Evolutionary conservation across 164 flowering plant genomes (phyloP).

Genomic region (Magnolia kwangsiensis): DNA sequence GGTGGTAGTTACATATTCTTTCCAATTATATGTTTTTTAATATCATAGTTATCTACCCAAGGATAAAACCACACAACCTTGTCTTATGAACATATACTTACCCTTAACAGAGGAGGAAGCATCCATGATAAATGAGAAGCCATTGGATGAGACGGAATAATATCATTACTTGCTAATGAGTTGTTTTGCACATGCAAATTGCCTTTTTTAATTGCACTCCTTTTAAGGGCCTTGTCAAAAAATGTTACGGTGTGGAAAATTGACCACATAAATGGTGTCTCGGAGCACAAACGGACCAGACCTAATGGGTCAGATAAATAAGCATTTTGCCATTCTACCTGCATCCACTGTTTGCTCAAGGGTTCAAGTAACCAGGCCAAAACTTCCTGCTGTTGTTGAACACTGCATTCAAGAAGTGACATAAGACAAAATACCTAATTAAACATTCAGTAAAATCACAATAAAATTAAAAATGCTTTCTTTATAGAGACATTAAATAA

Average conservation of each 20-base stretch:
- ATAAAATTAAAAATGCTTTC: too few relatives aligned
- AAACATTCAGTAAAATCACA: not conserved
- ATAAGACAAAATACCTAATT: not conserved
- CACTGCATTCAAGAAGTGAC: constrained; percentile 38
- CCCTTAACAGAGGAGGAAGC: constrained; percentile 89
- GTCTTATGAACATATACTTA: constrained; percentile 27
- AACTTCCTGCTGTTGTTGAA: constrained; percentile 92
- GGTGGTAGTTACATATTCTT: not conserved
- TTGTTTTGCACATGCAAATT: constrained; percentile 33
- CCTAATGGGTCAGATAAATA: constrained; percentile 79
- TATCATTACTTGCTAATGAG: constrained; percentile 20
- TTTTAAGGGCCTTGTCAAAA: constrained; percentile 95
- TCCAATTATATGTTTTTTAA: not conserved
- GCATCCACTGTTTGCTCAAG: constrained; percentile 78
- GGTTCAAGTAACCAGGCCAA: constrained; percentile 96
- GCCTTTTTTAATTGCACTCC: constrained; percentile 71
- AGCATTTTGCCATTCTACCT: constrained; percentile 77
- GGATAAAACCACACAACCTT: not conserved
- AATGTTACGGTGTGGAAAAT: constrained; percentile 86
- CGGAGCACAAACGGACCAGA: constrained; percentile 61
- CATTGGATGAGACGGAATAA: constrained; percentile 62
- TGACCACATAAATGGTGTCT: constrained; percentile 82
- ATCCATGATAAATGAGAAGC: constrained; percentile 91
- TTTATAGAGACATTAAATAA: too few relatives aligned
- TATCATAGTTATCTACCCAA: not conserved